Conservation (phyloP, 75 land plant species). For the Isoetes taiwanensis region DNA sequence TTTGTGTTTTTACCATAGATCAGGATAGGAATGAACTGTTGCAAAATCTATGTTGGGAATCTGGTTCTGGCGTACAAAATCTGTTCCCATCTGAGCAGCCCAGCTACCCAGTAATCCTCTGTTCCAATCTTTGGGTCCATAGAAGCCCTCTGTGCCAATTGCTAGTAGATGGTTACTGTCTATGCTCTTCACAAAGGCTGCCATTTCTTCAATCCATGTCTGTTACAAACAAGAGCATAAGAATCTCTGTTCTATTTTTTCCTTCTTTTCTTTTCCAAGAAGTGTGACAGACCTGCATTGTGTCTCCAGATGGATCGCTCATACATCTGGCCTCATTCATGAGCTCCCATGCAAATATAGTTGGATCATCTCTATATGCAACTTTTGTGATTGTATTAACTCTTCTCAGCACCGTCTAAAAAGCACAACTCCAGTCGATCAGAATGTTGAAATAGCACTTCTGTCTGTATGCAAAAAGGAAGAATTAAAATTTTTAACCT, state of each 20-base stretch:
- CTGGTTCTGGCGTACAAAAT: slow-evolving; percentile 32
- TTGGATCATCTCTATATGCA: neutral
- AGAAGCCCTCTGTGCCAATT: too few species aligned
- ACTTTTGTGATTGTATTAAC: slow-evolving; percentile 4
- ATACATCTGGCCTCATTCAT: neutral
- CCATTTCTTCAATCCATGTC: too few species aligned
- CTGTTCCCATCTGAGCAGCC: slow-evolving; percentile 48
- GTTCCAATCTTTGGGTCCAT: too few species aligned
- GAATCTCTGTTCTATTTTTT: too few species aligned
- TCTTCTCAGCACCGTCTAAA: neutral
- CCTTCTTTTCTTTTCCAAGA: too few species aligned
- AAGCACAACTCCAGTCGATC: too few species aligned
- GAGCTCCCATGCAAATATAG: slow-evolving; percentile 4
- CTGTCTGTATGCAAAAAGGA: too few species aligned
- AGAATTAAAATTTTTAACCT: slow-evolving; percentile 40
- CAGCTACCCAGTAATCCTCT: too few species aligned
- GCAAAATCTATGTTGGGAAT: slow-evolving; percentile 38
- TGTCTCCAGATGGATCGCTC: neutral
- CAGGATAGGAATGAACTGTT: slow-evolving; percentile 49
- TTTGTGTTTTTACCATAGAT: slow-evolving; percentile 25
- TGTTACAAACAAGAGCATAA: too few species aligned
- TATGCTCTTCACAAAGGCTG: too few species aligned
- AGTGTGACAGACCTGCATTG: slow-evolving; percentile 1
- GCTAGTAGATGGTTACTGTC: too few species aligned
- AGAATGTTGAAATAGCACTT: too few species aligned